Evolutionary conservation across 1,284 basidiomycete species (phyloP).

Genomic region (Neotropicomus parvogracilis): DNA sequence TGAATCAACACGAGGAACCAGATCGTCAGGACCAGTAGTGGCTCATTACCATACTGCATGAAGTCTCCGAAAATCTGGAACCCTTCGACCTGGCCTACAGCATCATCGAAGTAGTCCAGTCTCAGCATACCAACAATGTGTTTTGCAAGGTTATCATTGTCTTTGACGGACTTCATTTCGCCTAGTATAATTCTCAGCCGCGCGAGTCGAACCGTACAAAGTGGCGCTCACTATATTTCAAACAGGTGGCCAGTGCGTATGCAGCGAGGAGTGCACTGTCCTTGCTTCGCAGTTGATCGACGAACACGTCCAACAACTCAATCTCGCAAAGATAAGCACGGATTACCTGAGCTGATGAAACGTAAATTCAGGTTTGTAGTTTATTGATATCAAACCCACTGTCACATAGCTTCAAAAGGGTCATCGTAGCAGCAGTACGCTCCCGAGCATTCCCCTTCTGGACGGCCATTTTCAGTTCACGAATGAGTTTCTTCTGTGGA

Average conservation of each 20-base stretch:
- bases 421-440: constrained; percentile 24
- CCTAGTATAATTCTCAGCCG: constrained; percentile 4
- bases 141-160: constrained; percentile 10
- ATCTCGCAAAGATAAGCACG: not conserved
- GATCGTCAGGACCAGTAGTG: too few relatives aligned
- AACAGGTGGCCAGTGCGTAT: constrained; percentile 7
- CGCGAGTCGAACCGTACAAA: fast-evolving
- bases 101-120: constrained; percentile 29
- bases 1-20: too few relatives aligned
- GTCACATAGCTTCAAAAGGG: constrained; percentile 7
- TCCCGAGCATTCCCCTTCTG: constrained; percentile 7
- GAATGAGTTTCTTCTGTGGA: constrained; percentile 8
- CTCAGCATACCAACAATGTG: constrained; percentile 23
- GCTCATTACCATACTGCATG: constrained; percentile 20
- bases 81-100: constrained; percentile 25
- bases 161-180: constrained; percentile 17
- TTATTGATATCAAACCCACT: not conserved
- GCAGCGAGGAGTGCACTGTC: constrained; percentile 9
- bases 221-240: constrained; percentile 10
- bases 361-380: not conserved
- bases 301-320: constrained; percentile 1
- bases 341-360: not conserved
- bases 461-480: constrained; percentile 7
- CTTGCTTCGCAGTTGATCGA: constrained; percentile 8
- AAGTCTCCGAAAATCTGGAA: constrained; percentile 28